Conservation (phyloP, 495 filamentous ascomycete species). For the Xylaria grammica region DNA sequence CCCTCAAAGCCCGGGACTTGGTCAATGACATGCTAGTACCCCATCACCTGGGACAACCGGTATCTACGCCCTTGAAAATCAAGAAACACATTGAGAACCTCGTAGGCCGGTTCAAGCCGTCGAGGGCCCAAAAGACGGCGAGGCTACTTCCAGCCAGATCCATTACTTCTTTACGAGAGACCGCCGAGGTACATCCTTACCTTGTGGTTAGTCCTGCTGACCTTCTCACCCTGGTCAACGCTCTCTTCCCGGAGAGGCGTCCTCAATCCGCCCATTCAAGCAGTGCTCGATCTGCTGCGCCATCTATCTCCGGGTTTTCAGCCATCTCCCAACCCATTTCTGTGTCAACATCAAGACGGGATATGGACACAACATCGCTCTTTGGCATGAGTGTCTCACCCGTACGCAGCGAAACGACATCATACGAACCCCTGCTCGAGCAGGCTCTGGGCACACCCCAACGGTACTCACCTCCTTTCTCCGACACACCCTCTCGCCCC, state of each 20-base stretch:
- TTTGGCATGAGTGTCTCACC: constrained; percentile 72
- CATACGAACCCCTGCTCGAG: constrained; percentile 67
- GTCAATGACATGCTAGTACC: constrained; percentile 67
- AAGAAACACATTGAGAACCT: constrained; percentile 79
- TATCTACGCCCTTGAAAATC: constrained; percentile 68
- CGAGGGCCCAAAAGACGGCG: constrained; percentile 57
- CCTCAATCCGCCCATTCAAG: constrained; percentile 59
- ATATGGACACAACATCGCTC: constrained; percentile 63
- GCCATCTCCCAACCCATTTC: constrained; percentile 55
- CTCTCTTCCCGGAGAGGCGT: constrained; percentile 69
- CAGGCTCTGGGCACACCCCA: constrained; percentile 43
- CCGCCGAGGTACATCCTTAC: constrained; percentile 72
- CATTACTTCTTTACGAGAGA: constrained; percentile 72
- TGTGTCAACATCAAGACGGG: constrained; percentile 46
- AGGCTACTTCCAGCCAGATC: constrained; percentile 69
- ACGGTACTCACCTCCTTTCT: constrained; percentile 49
- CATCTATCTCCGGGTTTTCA: constrained; percentile 70
- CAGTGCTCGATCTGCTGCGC: constrained; percentile 65
- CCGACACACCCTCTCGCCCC: constrained; percentile 40
- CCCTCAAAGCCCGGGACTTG: constrained; percentile 74
- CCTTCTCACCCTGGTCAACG: constrained; percentile 70
- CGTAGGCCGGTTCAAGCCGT: constrained; percentile 66
- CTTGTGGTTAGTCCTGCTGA: constrained; percentile 77
- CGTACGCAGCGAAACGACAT: constrained; percentile 68
- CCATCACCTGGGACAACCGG: constrained; percentile 60